These are phyloP conservation scores for Penicillium subrubescens DNA, from an alignment of 495 filamentous ascomycete genomes.

Conservation along the genomic window DNA sequence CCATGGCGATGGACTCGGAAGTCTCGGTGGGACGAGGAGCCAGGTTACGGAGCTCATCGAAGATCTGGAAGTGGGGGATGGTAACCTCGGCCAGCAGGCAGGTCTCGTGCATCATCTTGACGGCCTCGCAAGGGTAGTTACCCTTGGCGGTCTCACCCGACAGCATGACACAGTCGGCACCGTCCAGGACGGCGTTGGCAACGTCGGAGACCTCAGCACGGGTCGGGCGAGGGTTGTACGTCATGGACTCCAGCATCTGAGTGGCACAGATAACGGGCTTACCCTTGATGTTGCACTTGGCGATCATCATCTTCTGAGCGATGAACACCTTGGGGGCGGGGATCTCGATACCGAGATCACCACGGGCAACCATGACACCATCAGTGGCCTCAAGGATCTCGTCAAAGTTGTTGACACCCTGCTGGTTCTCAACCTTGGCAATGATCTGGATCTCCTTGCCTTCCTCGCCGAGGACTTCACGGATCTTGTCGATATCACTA, in stretches of 20 bases:
- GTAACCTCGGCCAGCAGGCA: constrained; percentile 94
- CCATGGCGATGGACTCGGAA: constrained; percentile 91
- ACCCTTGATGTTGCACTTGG: constrained; percentile 99
- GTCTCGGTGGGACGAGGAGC: constrained; percentile 79
- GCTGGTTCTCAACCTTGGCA: constrained; percentile 99
- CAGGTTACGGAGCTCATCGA: constrained; percentile 88
- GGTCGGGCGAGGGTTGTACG: constrained; percentile 97
- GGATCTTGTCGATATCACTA: constrained; percentile 88
- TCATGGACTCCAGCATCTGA: constrained; percentile 98
- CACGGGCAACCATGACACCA: constrained; percentile 99
- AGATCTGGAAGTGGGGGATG: constrained; percentile 93
- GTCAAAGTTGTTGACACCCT: constrained; percentile 98
- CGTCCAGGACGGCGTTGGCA: constrained; percentile 95
- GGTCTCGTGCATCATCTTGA: constrained; percentile 96
- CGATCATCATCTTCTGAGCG: constrained; percentile 99
- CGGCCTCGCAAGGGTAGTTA: constrained; percentile 87
- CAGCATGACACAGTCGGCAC: constrained; percentile 99
- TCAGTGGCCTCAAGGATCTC: constrained; percentile 96
- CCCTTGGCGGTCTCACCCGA: constrained; percentile 99
- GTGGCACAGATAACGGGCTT: constrained; percentile 97
- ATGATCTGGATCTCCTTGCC: constrained; percentile 98
- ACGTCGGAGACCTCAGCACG: constrained; percentile 98
- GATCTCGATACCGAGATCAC: constrained; percentile 98
- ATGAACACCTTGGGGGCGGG: constrained; percentile 97
- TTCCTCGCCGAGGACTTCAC: constrained; percentile 86